phyloP scores from a whole-genome alignment of 345 rosid species.

The Bruguiera sexangula region DNA sequence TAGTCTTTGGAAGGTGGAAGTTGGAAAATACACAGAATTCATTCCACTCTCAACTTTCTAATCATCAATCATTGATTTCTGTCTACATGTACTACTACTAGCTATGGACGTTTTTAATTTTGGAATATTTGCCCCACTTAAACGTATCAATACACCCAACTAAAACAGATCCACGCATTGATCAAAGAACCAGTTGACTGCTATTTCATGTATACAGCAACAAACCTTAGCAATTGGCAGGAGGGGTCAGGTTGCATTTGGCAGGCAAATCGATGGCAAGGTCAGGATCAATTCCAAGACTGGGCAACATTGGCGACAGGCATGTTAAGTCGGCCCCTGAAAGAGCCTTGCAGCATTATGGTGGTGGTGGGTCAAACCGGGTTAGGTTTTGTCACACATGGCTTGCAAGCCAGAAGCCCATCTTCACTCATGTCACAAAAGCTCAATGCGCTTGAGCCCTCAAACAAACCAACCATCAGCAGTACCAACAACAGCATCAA shows the following conservation, averaged over 20 bases:
- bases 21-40: too few relatives aligned
- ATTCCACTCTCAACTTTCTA: too few relatives aligned
- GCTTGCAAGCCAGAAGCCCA: constrained; percentile 54
- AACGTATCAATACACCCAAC: too few relatives aligned
- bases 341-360: constrained; percentile 55
- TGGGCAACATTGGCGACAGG: constrained; percentile 47
- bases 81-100: too few relatives aligned
- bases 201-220: too few relatives aligned
- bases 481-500: constrained; percentile 8
- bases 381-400: constrained; percentile 48
- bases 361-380: constrained; percentile 48
- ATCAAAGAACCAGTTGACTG: too few relatives aligned
- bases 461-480: constrained; percentile 6
- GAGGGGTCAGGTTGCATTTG: constrained; percentile 42
- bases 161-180: too few relatives aligned
- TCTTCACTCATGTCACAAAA: constrained; percentile 48
- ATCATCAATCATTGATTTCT: too few relatives aligned
- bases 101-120: too few relatives aligned
- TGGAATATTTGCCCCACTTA: too few relatives aligned
- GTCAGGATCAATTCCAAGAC: constrained; percentile 62
- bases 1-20: too few relatives aligned
- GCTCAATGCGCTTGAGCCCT: constrained; percentile 29
- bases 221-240: constrained; percentile 26
- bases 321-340: constrained; percentile 50
- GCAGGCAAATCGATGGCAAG: constrained; percentile 60